Evolutionary conservation across 129 eudicot species (phyloP).

Genomic region (Silybum marianum): DNA sequence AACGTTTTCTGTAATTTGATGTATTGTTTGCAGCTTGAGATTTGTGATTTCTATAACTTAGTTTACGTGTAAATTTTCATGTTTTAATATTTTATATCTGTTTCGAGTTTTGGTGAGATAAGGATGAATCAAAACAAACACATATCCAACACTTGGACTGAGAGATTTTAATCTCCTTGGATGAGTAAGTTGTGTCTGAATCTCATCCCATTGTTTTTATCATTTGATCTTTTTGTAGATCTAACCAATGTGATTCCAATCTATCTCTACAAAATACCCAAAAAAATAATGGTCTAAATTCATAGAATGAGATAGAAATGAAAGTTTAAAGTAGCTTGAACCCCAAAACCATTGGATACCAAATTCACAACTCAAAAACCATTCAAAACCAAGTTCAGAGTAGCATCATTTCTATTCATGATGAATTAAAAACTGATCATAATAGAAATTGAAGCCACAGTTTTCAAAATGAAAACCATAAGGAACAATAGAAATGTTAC

Average conservation of each 20-base stretch:
- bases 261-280: no score
- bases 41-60: neutral
- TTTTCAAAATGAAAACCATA: no score
- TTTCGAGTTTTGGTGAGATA: neutral
- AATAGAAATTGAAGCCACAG: no score
- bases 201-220: neutral
- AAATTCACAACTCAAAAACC: no score
- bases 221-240: neutral
- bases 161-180: slow-evolving; percentile 39
- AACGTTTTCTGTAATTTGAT: neutral
- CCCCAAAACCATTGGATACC: no score
- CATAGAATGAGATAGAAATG: no score
- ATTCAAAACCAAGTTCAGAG: no score
- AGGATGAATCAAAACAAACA: slow-evolving; percentile 41
- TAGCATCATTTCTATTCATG: no score
- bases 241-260: neutral
- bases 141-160: slow-evolving; percentile 61
- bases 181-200: slow-evolving; percentile 40
- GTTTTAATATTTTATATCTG: neutral
- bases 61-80: neutral
- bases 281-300: no score
- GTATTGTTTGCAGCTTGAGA: neutral
- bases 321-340: no score
- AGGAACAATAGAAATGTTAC: no score
- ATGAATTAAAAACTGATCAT: no score